These are phyloP conservation scores for Datisca glomerata DNA, from an alignment of 306 rosid species.

Conservation along the genomic window DNA sequence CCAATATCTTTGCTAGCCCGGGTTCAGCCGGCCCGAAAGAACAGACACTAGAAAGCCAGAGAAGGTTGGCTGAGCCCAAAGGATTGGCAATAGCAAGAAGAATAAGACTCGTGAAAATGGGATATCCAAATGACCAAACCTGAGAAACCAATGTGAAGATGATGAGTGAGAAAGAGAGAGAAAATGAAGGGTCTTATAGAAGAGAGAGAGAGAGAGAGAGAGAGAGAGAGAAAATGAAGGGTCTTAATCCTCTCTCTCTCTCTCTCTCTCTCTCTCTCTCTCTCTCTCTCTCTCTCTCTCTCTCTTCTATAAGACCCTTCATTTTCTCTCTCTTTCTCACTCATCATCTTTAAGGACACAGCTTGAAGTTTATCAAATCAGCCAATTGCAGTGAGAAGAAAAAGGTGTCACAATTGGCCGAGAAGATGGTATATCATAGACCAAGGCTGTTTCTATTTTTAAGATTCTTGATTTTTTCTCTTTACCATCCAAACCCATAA, in stretches of 20 bases:
- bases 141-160: constrained; percentile 15
- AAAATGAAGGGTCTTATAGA: constrained; percentile 17
- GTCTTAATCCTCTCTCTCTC: too few relatives aligned
- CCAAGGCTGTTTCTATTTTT: constrained; percentile 38
- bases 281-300: constrained; percentile 26
- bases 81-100: not conserved
- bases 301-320: constrained; percentile 18
- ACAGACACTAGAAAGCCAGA: constrained; percentile 12
- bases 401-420: constrained; percentile 9
- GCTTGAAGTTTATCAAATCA: constrained; percentile 9
- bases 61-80: constrained; percentile 27
- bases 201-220: constrained; percentile 27
- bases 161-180: constrained; percentile 11
- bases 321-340: constrained; percentile 13
- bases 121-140: constrained; percentile 1
- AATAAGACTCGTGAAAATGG: not conserved
- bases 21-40: not conserved
- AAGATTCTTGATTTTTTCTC: too few relatives aligned
- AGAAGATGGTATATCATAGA: constrained; percentile 24
- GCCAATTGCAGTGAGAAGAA: too few relatives aligned
- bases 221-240: constrained; percentile 21
- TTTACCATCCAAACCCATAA: too few relatives aligned
- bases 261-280: too few relatives aligned
- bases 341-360: constrained; percentile 23
- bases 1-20: not conserved